phyloP scores from a whole-genome alignment of 2,329 filamentous ascomycete species.

The Lecanicillium sp. region DNA sequence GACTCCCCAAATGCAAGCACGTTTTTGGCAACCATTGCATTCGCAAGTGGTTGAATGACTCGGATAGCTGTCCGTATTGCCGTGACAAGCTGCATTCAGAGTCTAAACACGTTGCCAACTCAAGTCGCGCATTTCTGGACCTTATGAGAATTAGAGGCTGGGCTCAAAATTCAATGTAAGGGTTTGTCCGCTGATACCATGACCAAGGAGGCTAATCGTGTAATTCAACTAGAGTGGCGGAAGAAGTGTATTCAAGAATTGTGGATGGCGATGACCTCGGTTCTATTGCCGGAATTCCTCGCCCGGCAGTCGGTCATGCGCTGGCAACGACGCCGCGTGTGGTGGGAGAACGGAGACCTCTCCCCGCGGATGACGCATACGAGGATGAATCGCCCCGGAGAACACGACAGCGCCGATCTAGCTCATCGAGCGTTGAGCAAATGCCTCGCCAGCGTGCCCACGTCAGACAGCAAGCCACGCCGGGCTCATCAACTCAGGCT shows the following conservation, averaged over 20 bases:
- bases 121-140: conserved; percentile 25
- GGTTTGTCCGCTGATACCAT: not conserved
- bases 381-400: not conserved
- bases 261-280: conserved; percentile 3
- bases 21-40: conserved; percentile 60
- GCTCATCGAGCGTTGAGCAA: not conserved
- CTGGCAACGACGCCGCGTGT: too few species aligned
- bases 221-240: not conserved
- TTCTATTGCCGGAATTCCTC: not conserved
- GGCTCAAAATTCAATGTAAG: not conserved
- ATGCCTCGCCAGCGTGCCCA: not conserved
- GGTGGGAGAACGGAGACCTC: not conserved
- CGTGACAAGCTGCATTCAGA: conserved; percentile 55
- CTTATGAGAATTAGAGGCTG: conserved; percentile 25
- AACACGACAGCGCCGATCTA: conserved; percentile 2
- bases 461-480: not conserved
- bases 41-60: conserved; percentile 59
- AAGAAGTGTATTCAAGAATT: conserved; percentile 4
- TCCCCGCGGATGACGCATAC: not conserved
- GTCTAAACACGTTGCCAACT: conserved; percentile 19
- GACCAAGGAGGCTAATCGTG: not conserved
- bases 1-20: conserved; percentile 57
- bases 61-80: conserved; percentile 59
- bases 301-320: not conserved
- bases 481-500: not conserved